A percentile compares a stretch with the other conserved stretches of the same genome.
phyloP scores from a whole-genome alignment of 2,329 filamentous ascomycete species.

The Mycosphaerella sp. region DNA sequence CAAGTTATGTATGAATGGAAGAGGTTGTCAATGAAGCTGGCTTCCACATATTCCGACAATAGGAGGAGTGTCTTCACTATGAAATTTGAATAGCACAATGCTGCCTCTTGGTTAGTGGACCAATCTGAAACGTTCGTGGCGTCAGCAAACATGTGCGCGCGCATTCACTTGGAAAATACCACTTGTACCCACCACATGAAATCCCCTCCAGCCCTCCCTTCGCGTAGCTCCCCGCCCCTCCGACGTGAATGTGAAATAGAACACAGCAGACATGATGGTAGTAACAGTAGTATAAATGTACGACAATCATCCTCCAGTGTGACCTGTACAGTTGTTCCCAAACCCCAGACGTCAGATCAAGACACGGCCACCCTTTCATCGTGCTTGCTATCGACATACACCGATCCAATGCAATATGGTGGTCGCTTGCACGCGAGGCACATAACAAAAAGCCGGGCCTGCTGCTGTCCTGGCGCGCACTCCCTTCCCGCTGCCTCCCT shows the following conservation, averaged over 20 bases:
- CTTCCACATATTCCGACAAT: too few relatives aligned
- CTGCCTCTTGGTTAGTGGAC: too few relatives aligned
- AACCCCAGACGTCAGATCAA: conserved; percentile 2
- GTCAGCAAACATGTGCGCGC: too few relatives aligned
- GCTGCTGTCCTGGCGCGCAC: conserved; percentile 4
- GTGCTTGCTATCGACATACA: neutral
- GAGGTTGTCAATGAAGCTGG: too few relatives aligned
- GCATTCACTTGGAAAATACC: too few relatives aligned
- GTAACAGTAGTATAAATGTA: neutral
- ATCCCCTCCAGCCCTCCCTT: neutral
- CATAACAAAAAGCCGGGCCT: conserved; percentile 5
- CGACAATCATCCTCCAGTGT: conserved; percentile 6
- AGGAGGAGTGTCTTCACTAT: too few relatives aligned
- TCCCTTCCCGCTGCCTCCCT: neutral
- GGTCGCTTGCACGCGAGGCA: conserved; percentile 14
- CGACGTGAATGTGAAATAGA: neutral
- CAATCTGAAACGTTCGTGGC: too few relatives aligned
- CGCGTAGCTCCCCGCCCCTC: neutral
- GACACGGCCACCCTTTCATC: neutral
- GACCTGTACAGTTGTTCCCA: conserved; percentile 15
- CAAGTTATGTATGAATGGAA: neutral
- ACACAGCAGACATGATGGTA: neutral
- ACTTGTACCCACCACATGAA: neutral
- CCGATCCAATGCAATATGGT: conserved; percentile 17
- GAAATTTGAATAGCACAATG: too few relatives aligned